Base-by-base conservation (phyloP, 2,329 filamentous ascomycete species). In the Pezicula radicicola region DNA sequence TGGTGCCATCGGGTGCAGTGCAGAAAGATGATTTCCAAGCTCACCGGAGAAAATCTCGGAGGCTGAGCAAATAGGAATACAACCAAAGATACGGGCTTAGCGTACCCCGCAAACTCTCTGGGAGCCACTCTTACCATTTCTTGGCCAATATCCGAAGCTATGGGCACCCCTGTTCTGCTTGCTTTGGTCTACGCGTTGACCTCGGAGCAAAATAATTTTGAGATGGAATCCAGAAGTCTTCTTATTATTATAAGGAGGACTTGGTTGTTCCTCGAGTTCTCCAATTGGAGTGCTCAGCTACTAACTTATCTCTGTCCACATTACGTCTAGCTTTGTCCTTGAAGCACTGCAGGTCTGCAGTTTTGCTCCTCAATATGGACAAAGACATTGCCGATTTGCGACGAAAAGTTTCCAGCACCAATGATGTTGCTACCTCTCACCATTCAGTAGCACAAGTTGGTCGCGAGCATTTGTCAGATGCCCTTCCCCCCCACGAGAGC, bases 401-500 rank as follows among this genome's bases (percentile, higher is more conserved):
- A 46, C 40, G 28, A 9, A 48, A 46, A n/a, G 41, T 48, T 16
- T 48, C 46, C 13, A 47, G 45, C 16, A 30, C 47, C 21, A 37
- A 27, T 19, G 55, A 40, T 6, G 46, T 49, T n/a, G 52, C 51
- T 30, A 25, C 36, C 6, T 57, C 55, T n/a, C 53, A 57, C 13
- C 25, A 49, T 44, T 59, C 57, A 15, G 43, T 46, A 8, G 51
- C 46, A 19, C 46, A 18, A 21, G 52, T 58, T 28, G 57, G 57
- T 13, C 48, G 57, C 47, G 61, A 60, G 45, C 56, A 69, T 25
- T 60, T 68, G 2, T 51, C 62, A 19, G 55, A 59, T 15, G 57
- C 63, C 19, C 48, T 63, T 41, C 55, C 62, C 21, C 68, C 68
- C 3, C 66, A 68, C 49, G 60, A 64, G 50, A 61, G 61, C 5